These are phyloP conservation scores for Arabidopsis hybrid DNA, from an alignment of 441 rosid species.

Conservation along the genomic window DNA sequence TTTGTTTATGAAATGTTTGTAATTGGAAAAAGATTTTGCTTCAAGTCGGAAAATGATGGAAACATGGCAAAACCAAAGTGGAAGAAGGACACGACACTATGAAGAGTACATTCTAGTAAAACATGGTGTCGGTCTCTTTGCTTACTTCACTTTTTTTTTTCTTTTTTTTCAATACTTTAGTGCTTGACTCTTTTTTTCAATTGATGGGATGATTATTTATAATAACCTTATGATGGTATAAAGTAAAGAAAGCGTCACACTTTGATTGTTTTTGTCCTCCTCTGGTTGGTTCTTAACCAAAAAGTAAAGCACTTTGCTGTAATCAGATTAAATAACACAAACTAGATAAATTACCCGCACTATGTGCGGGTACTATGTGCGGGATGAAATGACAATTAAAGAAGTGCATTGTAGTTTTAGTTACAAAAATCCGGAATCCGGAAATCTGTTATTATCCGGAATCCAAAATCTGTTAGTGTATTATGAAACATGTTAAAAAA, in stretches of 20 bases:
- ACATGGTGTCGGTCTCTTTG: constrained; percentile 38
- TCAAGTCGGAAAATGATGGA: constrained; percentile 10
- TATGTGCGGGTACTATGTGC: no score
- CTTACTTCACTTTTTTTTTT: constrained; percentile 22
- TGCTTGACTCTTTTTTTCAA: constrained; percentile 11
- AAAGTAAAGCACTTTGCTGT: constrained; percentile 8
- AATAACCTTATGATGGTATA: neutral
- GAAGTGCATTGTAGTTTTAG: no score
- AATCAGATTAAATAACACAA: neutral
- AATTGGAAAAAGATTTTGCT: neutral
- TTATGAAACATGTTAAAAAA: no score
- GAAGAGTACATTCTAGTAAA: constrained; percentile 7
- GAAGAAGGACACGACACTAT: constrained; percentile 30
- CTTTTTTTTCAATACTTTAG: neutral
- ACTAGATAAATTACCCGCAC: no score
- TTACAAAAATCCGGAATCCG: no score
- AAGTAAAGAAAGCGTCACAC: constrained; percentile 12
- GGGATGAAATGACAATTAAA: no score
- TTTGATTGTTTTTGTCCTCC: constrained; percentile 16
- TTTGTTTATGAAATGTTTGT: neutral
- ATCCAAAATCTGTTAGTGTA: no score
- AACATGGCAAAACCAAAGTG: constrained; percentile 24
- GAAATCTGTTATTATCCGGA: no score
- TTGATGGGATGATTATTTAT: constrained; percentile 31
- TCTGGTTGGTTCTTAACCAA: constrained; percentile 35